phyloP scores from a whole-genome alignment of 345 rosid genomes.

The Populus simonii region DNA sequence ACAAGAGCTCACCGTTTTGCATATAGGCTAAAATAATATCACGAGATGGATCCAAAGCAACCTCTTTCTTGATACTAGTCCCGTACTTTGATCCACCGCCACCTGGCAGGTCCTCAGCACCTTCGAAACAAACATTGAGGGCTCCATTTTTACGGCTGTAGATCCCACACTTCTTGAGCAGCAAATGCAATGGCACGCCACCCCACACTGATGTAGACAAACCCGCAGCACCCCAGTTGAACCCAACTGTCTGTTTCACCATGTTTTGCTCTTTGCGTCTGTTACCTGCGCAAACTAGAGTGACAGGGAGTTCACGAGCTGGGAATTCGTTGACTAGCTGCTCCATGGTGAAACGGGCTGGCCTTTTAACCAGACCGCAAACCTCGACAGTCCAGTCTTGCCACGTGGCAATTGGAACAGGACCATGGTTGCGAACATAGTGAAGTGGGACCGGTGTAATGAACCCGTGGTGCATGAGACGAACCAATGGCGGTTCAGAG shows the following conservation, averaged over 20 bases:
- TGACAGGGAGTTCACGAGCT: constrained; percentile 66
- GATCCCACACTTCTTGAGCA: constrained; percentile 73
- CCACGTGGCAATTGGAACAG: constrained; percentile 70
- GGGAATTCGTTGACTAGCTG: constrained; percentile 60
- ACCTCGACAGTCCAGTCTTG: constrained; percentile 73
- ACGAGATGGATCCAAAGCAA: constrained; percentile 78
- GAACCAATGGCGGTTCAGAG: constrained; percentile 68
- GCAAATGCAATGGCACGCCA: constrained; percentile 59
- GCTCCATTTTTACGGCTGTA: constrained; percentile 59
- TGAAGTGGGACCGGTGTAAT: constrained; percentile 92
- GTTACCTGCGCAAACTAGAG: constrained; percentile 90
- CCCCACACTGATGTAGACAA: constrained; percentile 83
- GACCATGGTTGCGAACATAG: constrained; percentile 90
- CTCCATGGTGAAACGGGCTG: constrained; percentile 70
- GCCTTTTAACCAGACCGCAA: constrained; percentile 69
- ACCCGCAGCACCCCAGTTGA: constrained; percentile 92
- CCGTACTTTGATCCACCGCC: constrained; percentile 96
- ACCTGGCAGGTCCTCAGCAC: constrained; percentile 88
- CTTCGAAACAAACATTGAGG: constrained; percentile 85
- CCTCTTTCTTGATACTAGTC: constrained; percentile 63
- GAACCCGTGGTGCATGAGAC: constrained; percentile 94
- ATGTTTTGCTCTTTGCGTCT: constrained; percentile 91
- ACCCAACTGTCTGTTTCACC: constrained; percentile 77
- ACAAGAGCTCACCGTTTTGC: constrained; percentile 84
- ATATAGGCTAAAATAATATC: constrained; percentile 83